Base-by-base conservation (phyloP, 2,329 filamentous ascomycete species). In the Paracoccidioides brasiliensis region DNA sequence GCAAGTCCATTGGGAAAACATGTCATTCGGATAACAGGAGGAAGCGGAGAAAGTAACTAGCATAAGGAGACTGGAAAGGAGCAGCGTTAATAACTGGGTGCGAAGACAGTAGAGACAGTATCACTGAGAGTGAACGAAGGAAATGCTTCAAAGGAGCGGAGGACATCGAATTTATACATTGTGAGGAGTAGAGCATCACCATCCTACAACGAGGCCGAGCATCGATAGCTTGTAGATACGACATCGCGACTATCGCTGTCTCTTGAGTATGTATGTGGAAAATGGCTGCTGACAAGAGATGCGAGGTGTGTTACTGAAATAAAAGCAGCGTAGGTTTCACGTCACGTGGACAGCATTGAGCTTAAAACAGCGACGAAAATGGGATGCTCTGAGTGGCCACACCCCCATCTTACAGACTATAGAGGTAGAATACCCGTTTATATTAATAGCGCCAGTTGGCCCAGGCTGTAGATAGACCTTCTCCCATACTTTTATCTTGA, bases 1-100 rank as follows among this genome's bases (percentile, higher is more conserved):
- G 50, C 35, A 52, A 52, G 49, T 52, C 33, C 14, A 52, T 52
- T 9, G 33, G 12, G 35, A 52, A 52, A 52, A 52, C 22, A 41
- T 52, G 33, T 52, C 40, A 52, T 52, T 35, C 8, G 12, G 40
- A 52, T 40, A 52, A 22, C 2, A 22, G 22, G 22, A 22, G 22
- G 22, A 22, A 22, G 22, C 22, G 2, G 22, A 22, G 22, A 22
- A 2, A 22, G 22, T 22, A 22, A 22, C 22, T 2, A 22, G 22
- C 22, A 22, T 2, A 22, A 22, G 22, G 22, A 22, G 22, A 22
- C 22, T 22, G 22, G 2, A 22, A 22, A 22, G 2, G 22, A 22
- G 22, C 22, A 22, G 22, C 2, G 22, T 22, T 1, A 22, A 22
- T 22, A 22, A 22, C 22, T 22, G 22, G 1, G 22, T 22, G 22